phyloP scores from a whole-genome alignment of 2,329 filamentous ascomycete genomes.

The Sporothrix mexicana region DNA sequence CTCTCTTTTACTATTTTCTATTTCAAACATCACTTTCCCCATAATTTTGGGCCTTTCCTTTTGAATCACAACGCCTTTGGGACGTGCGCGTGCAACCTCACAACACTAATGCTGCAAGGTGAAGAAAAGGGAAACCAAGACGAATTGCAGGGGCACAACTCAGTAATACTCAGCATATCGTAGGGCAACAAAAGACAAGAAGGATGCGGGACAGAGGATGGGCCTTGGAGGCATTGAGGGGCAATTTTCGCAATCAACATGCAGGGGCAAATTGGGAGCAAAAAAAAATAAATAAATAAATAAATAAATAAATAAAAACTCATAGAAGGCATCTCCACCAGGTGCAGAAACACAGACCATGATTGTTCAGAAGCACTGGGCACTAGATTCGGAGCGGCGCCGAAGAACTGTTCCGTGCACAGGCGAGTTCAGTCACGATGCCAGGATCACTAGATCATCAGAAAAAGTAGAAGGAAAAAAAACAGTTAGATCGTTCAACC shows the following conservation, averaged over 20 bases:
- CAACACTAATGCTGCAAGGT: slow-evolving; percentile 12
- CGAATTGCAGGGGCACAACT: no score
- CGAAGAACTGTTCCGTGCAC: slow-evolving; percentile 12
- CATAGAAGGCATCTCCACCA: no score
- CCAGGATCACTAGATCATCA: not conserved
- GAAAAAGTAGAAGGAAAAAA: not conserved
- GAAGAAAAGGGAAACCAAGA: slow-evolving; percentile 19
- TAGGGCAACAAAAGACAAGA: not conserved
- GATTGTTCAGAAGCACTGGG: no score
- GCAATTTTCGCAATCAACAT: slow-evolving; percentile 3
- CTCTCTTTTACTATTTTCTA: not conserved
- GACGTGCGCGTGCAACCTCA: slow-evolving; percentile 20
- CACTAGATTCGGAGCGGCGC: no score
- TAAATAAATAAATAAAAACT: no score
- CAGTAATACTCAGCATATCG: not conserved
- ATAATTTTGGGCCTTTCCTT: not conserved
- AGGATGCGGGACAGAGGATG: not conserved
- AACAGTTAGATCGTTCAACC: not conserved
- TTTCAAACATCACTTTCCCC: not conserved
- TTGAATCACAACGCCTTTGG: not conserved
- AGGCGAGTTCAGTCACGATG: not conserved
- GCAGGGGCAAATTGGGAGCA: slow-evolving; percentile 22
- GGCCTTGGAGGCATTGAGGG: not conserved
- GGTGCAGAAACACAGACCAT: no score
- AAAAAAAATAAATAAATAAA: not conserved